Evolutionary conservation across 2,329 filamentous ascomycete species (phyloP).

Genomic region (Colletotrichum sp.): DNA sequence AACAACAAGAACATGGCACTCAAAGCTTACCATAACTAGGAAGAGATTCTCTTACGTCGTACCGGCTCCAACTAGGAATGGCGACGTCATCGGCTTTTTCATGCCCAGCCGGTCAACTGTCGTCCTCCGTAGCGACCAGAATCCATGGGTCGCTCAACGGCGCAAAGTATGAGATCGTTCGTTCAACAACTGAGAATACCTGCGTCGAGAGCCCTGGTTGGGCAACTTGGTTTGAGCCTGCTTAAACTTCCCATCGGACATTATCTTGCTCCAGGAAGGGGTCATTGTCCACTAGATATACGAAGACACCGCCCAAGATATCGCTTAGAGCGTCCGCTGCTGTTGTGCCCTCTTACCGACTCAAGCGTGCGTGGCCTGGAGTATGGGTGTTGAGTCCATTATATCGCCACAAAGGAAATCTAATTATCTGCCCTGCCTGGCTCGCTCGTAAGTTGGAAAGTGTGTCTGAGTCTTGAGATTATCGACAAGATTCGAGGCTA

Average conservation of each 20-base stretch:
- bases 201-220: neutral
- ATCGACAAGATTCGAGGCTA: too few relatives aligned
- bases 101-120: too few relatives aligned
- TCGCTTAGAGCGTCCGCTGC: neutral
- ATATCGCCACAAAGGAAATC: neutral
- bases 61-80: too few relatives aligned
- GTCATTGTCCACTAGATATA: neutral
- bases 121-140: too few relatives aligned
- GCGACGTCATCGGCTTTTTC: too few relatives aligned
- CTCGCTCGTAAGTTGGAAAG: neutral
- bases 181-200: neutral
- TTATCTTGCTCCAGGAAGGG: neutral
- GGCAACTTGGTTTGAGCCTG: neutral
- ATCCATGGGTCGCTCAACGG: neutral
- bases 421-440: neutral
- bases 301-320: neutral
- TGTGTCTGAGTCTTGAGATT: too few relatives aligned
- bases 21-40: too few relatives aligned
- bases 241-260: neutral
- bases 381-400: neutral
- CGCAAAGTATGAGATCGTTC: neutral
- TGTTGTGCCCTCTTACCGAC: neutral
- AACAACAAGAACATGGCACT: too few relatives aligned
- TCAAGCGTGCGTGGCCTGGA: neutral
- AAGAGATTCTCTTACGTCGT: too few relatives aligned